These are phyloP conservation scores for Rutstroemia sp. DNA, from an alignment of 2,329 filamentous ascomycete genomes.

Conservation along the genomic window DNA sequence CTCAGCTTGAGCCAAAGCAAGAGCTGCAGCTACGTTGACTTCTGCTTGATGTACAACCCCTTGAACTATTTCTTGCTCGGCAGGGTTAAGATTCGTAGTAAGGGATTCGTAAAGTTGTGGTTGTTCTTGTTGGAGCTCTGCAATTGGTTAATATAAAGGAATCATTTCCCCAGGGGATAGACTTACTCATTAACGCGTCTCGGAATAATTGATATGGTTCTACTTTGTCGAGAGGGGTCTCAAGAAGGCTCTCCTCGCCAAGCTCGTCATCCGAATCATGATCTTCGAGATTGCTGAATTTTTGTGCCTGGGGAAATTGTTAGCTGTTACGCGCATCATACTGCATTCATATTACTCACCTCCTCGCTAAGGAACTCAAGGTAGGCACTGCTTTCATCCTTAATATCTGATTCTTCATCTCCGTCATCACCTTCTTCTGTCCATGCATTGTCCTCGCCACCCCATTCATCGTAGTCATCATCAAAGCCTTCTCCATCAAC, in stretches of 20 bases:
- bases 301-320: constrained; percentile 56
- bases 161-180: too few relatives aligned
- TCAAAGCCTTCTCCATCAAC: constrained; percentile 56
- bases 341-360: constrained; percentile 36
- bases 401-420: constrained; percentile 50
- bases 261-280: constrained; percentile 79
- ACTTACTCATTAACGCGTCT: constrained; percentile 70
- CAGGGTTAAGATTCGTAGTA: constrained; percentile 67
- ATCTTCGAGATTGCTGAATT: constrained; percentile 64
- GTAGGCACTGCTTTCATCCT: constrained; percentile 90
- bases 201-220: constrained; percentile 92
- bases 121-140: constrained; percentile 84
- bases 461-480: constrained; percentile 67
- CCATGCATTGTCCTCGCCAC: constrained; percentile 72
- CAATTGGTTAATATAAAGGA: constrained; percentile 8
- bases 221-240: constrained; percentile 90
- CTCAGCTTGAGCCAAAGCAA: constrained; percentile 16
- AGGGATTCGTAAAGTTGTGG: constrained; percentile 80
- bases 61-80: constrained; percentile 77
- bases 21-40: constrained; percentile 15
- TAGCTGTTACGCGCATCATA: constrained; percentile 1
- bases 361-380: constrained; percentile 94
- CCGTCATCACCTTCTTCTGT: constrained; percentile 65
- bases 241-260: constrained; percentile 85
- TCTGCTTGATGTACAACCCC: constrained; percentile 50